A percentile compares a stretch with the other conserved stretches of the same genome.
Conservation (phyloP, 805 yeast species). For the Torulaspora quercuum region DNA sequence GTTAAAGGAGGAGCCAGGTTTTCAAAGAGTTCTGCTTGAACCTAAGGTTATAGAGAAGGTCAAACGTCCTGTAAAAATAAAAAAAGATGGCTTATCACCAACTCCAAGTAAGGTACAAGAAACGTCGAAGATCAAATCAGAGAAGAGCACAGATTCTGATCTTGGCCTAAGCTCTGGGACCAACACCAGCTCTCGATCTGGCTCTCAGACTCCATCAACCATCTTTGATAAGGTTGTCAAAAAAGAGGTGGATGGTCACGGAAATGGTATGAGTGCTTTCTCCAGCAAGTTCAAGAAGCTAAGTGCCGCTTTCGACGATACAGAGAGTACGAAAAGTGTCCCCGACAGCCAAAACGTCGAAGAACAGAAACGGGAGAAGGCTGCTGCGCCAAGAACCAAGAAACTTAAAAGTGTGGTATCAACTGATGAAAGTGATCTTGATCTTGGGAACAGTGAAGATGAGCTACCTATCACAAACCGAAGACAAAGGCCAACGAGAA, state of each 20-base stretch:
- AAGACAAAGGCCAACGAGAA: conserved; percentile 24
- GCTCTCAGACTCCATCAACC: conserved; percentile 13
- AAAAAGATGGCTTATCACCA: conserved; percentile 20
- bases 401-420: conserved; percentile 14
- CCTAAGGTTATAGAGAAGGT: conserved; percentile 28
- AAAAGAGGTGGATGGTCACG: conserved; percentile 16
- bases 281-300: conserved; percentile 35
- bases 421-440: conserved; percentile 28
- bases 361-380: not conserved
- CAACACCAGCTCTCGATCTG: too few relatives aligned
- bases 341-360: too few relatives aligned
- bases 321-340: conserved; percentile 7
- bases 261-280: conserved; percentile 26
- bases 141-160: conserved; percentile 4
- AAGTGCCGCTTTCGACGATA: conserved; percentile 29
- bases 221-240: conserved; percentile 21
- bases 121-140: conserved; percentile 10
- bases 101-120: conserved; percentile 11
- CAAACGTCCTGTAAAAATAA: conserved; percentile 26
- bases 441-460: conserved; percentile 18
- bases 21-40: conserved; percentile 29
- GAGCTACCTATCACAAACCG: conserved; percentile 19
- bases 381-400: conserved; percentile 2
- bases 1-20: conserved; percentile 29
- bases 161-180: too few relatives aligned